These are phyloP conservation scores for Linnemannia hyalina DNA, from an alignment of 192 early-diverging fungal species.

Conservation along the genomic window DNA sequence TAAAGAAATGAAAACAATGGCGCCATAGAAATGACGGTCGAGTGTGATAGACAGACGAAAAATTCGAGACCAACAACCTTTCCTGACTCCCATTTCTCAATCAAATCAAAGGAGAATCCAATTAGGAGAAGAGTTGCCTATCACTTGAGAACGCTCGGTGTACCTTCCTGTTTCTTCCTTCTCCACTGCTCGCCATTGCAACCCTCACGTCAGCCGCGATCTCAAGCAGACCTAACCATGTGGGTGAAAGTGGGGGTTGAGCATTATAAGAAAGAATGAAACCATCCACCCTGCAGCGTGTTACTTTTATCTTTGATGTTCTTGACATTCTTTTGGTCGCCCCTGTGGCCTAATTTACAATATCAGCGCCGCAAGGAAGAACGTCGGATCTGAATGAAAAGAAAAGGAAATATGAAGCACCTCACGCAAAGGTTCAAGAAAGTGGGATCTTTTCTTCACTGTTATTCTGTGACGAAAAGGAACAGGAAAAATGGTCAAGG, in stretches of 20 bases:
- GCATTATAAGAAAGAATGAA: background rate
- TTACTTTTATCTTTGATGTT: background rate
- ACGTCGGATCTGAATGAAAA: background rate
- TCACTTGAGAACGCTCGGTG: background rate
- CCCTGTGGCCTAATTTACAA: background rate
- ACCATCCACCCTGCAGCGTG: background rate
- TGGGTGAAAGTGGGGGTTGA: background rate
- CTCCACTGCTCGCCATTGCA: background rate
- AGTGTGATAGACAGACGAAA: background rate
- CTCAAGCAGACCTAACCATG: slow-evolving; percentile 14
- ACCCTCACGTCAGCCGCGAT: background rate
- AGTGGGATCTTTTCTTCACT: background rate
- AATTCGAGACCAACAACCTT: background rate
- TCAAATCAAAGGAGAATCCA: background rate
- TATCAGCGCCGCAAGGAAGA: background rate
- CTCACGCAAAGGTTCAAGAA: background rate
- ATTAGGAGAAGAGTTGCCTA: background rate
- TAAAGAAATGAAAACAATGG: too few species aligned
- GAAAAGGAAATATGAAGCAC: background rate
- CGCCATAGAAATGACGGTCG: too few species aligned
- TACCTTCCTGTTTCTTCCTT: background rate
- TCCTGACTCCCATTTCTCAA: background rate
- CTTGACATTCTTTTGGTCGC: background rate
- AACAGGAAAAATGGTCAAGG: background rate
- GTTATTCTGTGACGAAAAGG: background rate